Conservation (phyloP, 73 alveolate species). For the Paramecium sonneborni region DNA sequence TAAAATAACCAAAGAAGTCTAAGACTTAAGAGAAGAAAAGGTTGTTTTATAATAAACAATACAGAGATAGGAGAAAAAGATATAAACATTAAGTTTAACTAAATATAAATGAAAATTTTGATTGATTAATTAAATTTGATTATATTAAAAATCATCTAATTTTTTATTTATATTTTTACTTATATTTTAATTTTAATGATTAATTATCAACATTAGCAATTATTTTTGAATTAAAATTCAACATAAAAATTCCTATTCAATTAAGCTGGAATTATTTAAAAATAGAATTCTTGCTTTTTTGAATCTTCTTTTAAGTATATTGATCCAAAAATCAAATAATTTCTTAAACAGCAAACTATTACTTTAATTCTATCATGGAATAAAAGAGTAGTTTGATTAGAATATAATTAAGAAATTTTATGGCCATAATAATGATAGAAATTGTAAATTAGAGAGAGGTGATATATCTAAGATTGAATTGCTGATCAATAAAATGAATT, state of each 20-base stretch:
- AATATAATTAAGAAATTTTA: background rate
- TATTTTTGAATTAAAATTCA: background rate
- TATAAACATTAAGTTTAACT: background rate
- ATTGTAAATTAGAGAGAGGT: conserved; percentile 23
- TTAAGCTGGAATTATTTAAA: background rate
- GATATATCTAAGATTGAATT: conserved; percentile 18
- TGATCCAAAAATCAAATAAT: background rate
- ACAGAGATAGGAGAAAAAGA: conserved; percentile 9
- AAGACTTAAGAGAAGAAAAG: background rate
- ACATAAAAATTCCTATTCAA: background rate
- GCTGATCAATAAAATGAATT: background rate
- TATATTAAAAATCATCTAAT: background rate
- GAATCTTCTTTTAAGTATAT: background rate
- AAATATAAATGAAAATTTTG: background rate
- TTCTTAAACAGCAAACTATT: background rate
- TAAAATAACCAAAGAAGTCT: background rate
- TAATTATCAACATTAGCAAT: conserved; percentile 1
- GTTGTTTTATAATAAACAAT: background rate
- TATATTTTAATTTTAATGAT: background rate
- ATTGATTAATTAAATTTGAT: background rate
- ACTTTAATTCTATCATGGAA: background rate
- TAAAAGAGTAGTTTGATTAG: background rate
- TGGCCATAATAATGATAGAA: background rate
- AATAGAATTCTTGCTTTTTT: background rate
- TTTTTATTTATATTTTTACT: background rate